Evolutionary conservation across 495 filamentous ascomycete genomes (phyloP).

Genomic region (Elaphomyces granulatus): DNA sequence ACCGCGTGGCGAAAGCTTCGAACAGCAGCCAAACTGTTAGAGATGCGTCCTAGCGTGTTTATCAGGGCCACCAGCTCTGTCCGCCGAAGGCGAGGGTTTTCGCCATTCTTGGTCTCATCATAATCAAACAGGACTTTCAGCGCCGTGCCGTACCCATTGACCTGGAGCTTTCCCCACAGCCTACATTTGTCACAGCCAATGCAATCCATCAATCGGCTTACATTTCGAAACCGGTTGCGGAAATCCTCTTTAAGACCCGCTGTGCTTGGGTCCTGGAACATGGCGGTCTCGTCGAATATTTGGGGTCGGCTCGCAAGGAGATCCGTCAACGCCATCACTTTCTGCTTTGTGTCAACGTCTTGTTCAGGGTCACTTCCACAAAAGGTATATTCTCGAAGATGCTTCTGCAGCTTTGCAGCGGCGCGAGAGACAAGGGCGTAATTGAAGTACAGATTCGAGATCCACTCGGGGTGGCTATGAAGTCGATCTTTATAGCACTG

Average conservation of each 20-base stretch:
- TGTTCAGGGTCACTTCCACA: conserved; percentile 74
- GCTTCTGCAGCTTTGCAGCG: conserved; percentile 75
- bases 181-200: conserved; percentile 98
- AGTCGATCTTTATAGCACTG: conserved; percentile 78
- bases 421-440: conserved; percentile 87
- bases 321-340: conserved; percentile 56
- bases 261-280: conserved; percentile 59
- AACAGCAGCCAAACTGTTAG: conserved; percentile 60
- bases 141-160: conserved; percentile 85
- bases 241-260: conserved; percentile 91
- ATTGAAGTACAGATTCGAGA: conserved; percentile 98
- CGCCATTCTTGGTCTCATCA: conserved; percentile 59
- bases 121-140: conserved; percentile 94
- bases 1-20: conserved; percentile 54
- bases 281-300: conserved; percentile 87
- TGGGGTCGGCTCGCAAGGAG: conserved; percentile 49
- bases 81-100: conserved; percentile 62
- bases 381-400: conserved; percentile 75
- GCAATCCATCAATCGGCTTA: conserved; percentile 94
- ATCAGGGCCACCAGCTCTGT: conserved; percentile 89
- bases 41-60: conserved; percentile 82
- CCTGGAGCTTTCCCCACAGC: conserved; percentile 97
- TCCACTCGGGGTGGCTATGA: conserved; percentile 70
- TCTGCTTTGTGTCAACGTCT: conserved; percentile 62
- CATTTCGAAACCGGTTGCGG: conserved; percentile 91